These are phyloP conservation scores for Rhodotorula sp. DNA, from an alignment of 1,284 basidiomycete genomes.

Conservation along the genomic window DNA sequence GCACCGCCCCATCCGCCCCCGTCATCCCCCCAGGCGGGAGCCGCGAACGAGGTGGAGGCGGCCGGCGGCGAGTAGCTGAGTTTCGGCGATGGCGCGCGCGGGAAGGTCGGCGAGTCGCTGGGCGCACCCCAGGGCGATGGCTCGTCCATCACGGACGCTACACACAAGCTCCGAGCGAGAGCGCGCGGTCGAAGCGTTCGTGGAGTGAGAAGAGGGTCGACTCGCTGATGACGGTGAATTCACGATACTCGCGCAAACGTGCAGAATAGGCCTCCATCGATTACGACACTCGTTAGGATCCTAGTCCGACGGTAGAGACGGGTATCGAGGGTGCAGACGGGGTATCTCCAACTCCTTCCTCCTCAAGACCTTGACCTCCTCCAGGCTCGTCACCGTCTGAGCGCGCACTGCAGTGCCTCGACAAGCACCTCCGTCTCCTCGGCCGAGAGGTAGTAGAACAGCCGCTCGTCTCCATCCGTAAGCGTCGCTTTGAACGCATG, in stretches of 20 bases:
- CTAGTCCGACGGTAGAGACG: too few relatives aligned
- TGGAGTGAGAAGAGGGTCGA: too few relatives aligned
- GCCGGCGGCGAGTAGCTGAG: background rate
- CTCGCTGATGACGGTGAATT: background rate
- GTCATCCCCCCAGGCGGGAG: constrained; percentile 15
- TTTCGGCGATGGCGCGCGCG: background rate
- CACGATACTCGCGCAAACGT: too few relatives aligned
- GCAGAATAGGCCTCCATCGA: too few relatives aligned
- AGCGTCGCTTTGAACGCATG: constrained; percentile 27
- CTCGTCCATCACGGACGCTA: constrained; percentile 11
- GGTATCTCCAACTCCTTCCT: background rate
- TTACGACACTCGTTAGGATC: too few relatives aligned
- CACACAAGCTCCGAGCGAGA: background rate
- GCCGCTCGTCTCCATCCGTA: constrained; percentile 14
- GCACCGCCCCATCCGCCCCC: constrained; percentile 24
- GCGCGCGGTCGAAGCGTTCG: background rate
- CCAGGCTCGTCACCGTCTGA: background rate
- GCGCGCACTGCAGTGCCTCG: constrained; percentile 14
- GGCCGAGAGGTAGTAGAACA: constrained; percentile 24
- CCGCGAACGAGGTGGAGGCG: background rate
- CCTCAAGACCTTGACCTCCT: background rate
- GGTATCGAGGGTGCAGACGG: too few relatives aligned
- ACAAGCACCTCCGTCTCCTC: constrained; percentile 31
- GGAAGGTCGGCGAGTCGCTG: constrained; percentile 1
- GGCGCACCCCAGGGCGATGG: constrained; percentile 21